A percentile compares a stretch with the other conserved stretches of the same genome.
phyloP scores from a whole-genome alignment of 371 early-diverging fungal genomes.

The Mucor circinelloides region DNA sequence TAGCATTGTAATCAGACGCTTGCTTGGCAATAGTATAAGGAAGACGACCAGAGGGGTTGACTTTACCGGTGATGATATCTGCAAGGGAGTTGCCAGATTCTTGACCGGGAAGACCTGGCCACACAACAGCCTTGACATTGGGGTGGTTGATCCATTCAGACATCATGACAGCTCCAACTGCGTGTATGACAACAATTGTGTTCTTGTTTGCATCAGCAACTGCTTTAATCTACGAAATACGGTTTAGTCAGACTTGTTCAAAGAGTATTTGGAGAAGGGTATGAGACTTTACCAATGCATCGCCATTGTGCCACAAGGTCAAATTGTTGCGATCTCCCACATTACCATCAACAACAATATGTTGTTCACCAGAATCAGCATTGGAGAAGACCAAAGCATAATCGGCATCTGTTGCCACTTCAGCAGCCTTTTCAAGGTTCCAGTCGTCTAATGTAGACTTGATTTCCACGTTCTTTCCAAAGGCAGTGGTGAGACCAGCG shows the following conservation, averaged over 20 bases:
- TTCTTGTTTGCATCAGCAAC: conserved; percentile 58
- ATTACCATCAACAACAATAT: conserved; percentile 40
- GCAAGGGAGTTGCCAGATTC: conserved; percentile 66
- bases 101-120: conserved; percentile 58
- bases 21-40: conserved; percentile 60
- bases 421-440: conserved; percentile 36
- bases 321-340: conserved; percentile 63
- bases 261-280: too few relatives aligned
- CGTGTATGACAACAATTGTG: conserved; percentile 61
- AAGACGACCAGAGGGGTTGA: conserved; percentile 63
- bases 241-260: background rate
- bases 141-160: conserved; percentile 58
- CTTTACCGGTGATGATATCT: conserved; percentile 60
- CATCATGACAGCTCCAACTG: conserved; percentile 60
- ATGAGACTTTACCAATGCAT: conserved; percentile 44
- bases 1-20: conserved; percentile 39
- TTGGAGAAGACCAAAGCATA: conserved; percentile 60
- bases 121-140: conserved; percentile 57
- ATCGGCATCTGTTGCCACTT: conserved; percentile 48
- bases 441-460: conserved; percentile 35
- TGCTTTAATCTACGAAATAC: conserved; percentile 41
- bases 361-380: conserved; percentile 63
- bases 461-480: conserved; percentile 33
- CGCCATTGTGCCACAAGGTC: conserved; percentile 61
- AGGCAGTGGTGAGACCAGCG: conserved; percentile 45